A percentile compares a stretch with the other conserved stretches of the same genome.
Conservation (phyloP, 1,284 basidiomycete genomes). For the Apiotrichum laibachii region DNA sequence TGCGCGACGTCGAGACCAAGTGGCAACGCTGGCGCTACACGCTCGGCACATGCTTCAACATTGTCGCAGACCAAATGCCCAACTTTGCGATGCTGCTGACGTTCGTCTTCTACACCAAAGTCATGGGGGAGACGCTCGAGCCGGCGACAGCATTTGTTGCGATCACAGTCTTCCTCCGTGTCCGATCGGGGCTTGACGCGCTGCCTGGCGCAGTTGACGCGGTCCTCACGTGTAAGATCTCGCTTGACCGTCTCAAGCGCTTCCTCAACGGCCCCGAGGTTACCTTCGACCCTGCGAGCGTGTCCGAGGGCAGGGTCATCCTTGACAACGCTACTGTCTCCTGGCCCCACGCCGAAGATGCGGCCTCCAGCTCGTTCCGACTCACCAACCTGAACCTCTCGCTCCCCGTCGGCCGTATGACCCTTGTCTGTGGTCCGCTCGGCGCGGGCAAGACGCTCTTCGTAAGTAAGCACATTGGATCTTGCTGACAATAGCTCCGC, state of each 20-base stretch:
- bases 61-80: conserved; percentile 42
- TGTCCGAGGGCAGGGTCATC: conserved; percentile 23
- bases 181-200: conserved; percentile 32
- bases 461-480: conserved; percentile 22
- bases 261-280: conserved; percentile 45
- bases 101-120: conserved; percentile 46
- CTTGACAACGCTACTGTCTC: conserved; percentile 35
- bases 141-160: conserved; percentile 48
- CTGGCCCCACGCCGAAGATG: conserved; percentile 32
- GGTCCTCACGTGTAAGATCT: conserved; percentile 37
- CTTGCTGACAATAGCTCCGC: conserved; percentile 32
- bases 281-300: conserved; percentile 17
- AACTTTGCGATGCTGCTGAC: conserved; percentile 39
- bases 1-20: conserved; percentile 44
- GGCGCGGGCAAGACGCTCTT: conserved; percentile 50
- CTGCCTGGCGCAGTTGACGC: conserved; percentile 36
- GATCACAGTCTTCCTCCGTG: conserved; percentile 37
- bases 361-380: conserved; percentile 21
- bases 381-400: conserved; percentile 33
- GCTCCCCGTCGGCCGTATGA: conserved; percentile 37
- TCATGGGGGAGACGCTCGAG: conserved; percentile 35
- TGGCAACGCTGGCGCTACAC: conserved; percentile 49
- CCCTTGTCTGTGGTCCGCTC: conserved; percentile 47
- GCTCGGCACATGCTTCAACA: conserved; percentile 50
- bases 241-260: conserved; percentile 36